Percentiles rank a stretch among this genome's conserved stretches.
These are phyloP conservation scores for Pseudotsuga menziesii DNA, from an alignment of 75 land plant genomes.

Conservation along the genomic window DNA sequence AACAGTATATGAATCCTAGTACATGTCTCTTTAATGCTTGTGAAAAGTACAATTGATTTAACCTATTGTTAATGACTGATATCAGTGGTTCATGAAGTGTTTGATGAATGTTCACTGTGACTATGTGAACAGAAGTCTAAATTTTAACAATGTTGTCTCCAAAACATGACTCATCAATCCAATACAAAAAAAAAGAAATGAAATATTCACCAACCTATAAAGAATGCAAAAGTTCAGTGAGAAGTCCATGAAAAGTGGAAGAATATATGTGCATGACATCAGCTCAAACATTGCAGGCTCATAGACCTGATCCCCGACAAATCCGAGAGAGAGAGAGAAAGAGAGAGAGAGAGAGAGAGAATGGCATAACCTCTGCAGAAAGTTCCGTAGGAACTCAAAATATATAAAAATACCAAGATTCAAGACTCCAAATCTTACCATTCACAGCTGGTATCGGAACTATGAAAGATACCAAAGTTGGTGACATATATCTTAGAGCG, in stretches of 20 bases:
- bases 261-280: background rate
- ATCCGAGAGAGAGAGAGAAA: background rate
- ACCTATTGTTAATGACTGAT: too few species aligned
- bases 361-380: too few species aligned
- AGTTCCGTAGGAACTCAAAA: background rate
- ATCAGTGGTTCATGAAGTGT: too few species aligned
- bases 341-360: too few species aligned
- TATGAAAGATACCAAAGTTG: constrained; percentile 42
- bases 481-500: constrained; percentile 39
- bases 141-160: background rate
- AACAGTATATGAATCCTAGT: too few species aligned
- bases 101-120: too few species aligned
- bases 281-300: background rate
- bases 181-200: background rate
- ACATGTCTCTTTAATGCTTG: too few species aligned
- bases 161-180: background rate
- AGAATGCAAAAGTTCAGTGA: background rate
- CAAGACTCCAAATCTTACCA: constrained; percentile 20
- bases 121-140: too few species aligned
- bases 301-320: background rate
- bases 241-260: background rate
- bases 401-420: background rate
- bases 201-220: background rate
- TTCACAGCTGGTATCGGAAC: constrained; percentile 48
- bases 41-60: too few species aligned